Evolutionary conservation across 129 eudicot species (phyloP), one percentile per base, ranked within the genome.

Genomic region (Helichrysum umbraculigerum): DNA sequence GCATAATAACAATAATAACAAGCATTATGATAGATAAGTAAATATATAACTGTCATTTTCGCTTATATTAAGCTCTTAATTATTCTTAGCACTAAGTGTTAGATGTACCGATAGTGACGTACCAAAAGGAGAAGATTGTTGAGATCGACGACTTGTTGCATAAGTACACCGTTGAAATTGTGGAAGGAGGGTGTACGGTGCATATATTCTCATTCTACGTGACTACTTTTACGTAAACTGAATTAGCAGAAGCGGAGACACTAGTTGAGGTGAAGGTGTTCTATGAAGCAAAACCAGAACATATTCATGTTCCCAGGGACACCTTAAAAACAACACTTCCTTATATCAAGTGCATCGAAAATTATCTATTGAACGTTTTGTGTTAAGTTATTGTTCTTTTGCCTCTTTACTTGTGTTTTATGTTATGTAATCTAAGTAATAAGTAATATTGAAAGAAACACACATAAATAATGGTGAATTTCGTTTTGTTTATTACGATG

Each of bases 71-170:
- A n/a, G n/a, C n/a, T n/a, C n/a, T n/a, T n/a, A n/a, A n/a, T n/a
- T n/a, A n/a, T n/a, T n/a, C n/a, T n/a, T n/a, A n/a, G n/a, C n/a
- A n/a, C n/a, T n/a, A n/a, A n/a, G n/a, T n/a, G n/a, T n/a, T n/a
- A n/a, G n/a, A n/a, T n/a, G n/a, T n/a, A n/a, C n/a, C n/a, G n/a
- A n/a, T n/a, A n/a, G n/a, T n/a, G 42, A 80, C 66, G n/a, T 69
- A 75, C 75, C 88, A 87, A 66, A 78, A 72, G 87, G 88, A 83
- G 71, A 87, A 76, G 81, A 73, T 84, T 29, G 86, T 76, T n/a
- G 84, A 79, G 67, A 34, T 59, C 19, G 81, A 87, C 11, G 88
- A 84, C n/a, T n/a, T n/a, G n/a, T n/a, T n/a, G n/a, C n/a, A n/a
- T n/a, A n/a, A n/a, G n/a, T n/a, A n/a, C n/a, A n/a, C n/a, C n/a